Conservation (phyloP, 768 basidiomycete species). For the Tulasnella sp. region DNA sequence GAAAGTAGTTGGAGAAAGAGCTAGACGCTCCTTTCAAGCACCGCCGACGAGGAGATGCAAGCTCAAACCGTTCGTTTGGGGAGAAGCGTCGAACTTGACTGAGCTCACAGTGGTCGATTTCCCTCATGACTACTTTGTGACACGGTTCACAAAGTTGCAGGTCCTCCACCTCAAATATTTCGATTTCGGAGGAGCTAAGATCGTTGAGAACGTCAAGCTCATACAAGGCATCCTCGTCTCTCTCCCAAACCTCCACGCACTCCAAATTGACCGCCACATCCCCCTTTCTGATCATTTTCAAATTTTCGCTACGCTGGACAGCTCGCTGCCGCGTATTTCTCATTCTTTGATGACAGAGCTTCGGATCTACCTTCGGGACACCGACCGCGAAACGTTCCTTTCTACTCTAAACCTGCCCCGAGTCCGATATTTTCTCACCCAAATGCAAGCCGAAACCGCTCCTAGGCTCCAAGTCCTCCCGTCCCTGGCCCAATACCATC, state of each 20-base stretch:
- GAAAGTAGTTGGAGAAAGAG: conserved; percentile 56
- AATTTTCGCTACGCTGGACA: background rate
- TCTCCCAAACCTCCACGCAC: conserved; percentile 40
- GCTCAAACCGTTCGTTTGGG: background rate
- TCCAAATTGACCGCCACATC: conserved; percentile 41
- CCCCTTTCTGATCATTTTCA: too few species aligned
- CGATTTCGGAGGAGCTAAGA: conserved; percentile 31
- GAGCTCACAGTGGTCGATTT: background rate
- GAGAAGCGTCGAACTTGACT: background rate
- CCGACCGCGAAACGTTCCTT: background rate
- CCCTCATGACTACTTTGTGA: background rate
- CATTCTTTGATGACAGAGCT: background rate
- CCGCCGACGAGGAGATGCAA: background rate
- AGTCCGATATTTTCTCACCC: background rate
- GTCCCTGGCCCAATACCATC: background rate
- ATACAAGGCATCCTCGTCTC: conserved; percentile 71
- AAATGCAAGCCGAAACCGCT: background rate
- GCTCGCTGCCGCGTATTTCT: background rate
- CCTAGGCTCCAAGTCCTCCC: background rate
- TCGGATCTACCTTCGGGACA: background rate
- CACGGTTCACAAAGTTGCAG: background rate
- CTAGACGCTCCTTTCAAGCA: conserved; percentile 41
- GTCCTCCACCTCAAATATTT: background rate
- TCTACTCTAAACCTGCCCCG: background rate
- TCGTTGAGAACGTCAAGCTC: conserved; percentile 72